These are phyloP conservation scores for Rutidosis leptorrhynchoides DNA, from an alignment of 129 eudicot species.

Conservation along the genomic window DNA sequence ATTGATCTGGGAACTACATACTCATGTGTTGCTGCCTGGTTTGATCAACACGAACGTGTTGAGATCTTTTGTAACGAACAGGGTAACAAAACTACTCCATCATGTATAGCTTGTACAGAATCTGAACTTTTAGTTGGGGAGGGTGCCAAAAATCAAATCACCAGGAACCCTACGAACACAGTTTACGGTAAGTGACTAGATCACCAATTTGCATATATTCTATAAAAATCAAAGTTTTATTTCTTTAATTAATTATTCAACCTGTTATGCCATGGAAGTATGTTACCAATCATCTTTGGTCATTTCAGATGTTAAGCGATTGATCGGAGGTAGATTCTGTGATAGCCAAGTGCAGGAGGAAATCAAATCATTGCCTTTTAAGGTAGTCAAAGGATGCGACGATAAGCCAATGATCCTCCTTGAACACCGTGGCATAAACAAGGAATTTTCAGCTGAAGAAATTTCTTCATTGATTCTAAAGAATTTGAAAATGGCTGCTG, in stretches of 20 bases:
- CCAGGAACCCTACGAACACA: not conserved
- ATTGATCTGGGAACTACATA: too few species aligned
- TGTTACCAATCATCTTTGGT: not conserved
- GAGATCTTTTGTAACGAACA: constrained; percentile 12
- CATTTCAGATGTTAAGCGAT: too few species aligned
- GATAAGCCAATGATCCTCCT: constrained; percentile 8
- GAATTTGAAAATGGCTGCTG: constrained; percentile 8
- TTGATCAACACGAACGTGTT: constrained; percentile 1
- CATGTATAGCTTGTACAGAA: constrained; percentile 4
- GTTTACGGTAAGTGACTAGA: not conserved
- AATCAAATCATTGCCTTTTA: constrained; percentile 6
- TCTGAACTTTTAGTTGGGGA: not conserved
- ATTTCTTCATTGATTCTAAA: constrained; percentile 9
- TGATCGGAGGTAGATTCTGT: constrained; percentile 17
- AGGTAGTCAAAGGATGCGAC: not conserved
- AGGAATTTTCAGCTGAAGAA: constrained; percentile 19
- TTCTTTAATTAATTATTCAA: not conserved
- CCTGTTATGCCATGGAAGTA: too few species aligned
- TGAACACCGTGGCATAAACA: not conserved
- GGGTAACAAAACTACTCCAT: constrained; percentile 16
- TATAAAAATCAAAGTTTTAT: too few species aligned
- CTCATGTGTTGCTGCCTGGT: constrained; percentile 11
- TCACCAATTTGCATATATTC: not conserved
- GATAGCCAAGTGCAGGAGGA: constrained; percentile 2
- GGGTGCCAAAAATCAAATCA: not conserved